Evolutionary conservation across 352 stramenopile genomes (phyloP).

Genomic region (Phytophthora pini): DNA sequence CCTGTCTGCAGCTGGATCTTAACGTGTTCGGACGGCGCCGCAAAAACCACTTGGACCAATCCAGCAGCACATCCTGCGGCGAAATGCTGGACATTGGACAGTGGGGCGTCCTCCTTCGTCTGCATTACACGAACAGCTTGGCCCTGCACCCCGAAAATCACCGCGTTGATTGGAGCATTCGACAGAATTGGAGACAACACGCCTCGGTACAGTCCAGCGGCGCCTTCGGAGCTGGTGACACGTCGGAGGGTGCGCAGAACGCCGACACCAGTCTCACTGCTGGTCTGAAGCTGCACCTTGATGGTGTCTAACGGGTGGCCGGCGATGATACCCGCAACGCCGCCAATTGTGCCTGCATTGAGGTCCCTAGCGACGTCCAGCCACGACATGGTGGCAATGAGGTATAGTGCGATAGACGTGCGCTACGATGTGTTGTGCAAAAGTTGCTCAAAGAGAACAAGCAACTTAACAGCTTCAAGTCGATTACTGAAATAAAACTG

Average conservation of each 20-base stretch:
- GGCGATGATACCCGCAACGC: conserved; percentile 75
- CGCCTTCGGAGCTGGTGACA: conserved; percentile 58
- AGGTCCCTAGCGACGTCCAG: conserved; percentile 79
- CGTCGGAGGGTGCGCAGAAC: conserved; percentile 54
- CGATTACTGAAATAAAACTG: not conserved
- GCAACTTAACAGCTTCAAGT: conserved; percentile 1
- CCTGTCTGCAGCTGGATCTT: conserved; percentile 85
- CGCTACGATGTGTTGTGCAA: not conserved
- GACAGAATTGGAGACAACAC: conserved; percentile 79
- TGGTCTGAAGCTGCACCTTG: conserved; percentile 85
- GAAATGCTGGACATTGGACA: conserved; percentile 58
- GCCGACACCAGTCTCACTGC: conserved; percentile 26
- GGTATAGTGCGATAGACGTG: too few species aligned
- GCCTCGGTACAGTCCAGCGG: conserved; percentile 69
- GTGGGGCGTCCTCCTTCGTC: conserved; percentile 26
- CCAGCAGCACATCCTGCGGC: conserved; percentile 58
- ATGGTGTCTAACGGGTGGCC: conserved; percentile 86
- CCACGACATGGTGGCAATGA: conserved; percentile 35
- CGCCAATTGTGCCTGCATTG: conserved; percentile 76
- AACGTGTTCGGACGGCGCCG: conserved; percentile 72
- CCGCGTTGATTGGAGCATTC: conserved; percentile 85
- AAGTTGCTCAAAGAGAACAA: not conserved
- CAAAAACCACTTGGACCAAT: conserved; percentile 70
- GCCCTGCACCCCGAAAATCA: conserved; percentile 81
- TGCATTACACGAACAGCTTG: conserved; percentile 52